These are phyloP conservation scores for Spathaspora boniae DNA, from an alignment of 805 yeast species.

Conservation along the genomic window DNA sequence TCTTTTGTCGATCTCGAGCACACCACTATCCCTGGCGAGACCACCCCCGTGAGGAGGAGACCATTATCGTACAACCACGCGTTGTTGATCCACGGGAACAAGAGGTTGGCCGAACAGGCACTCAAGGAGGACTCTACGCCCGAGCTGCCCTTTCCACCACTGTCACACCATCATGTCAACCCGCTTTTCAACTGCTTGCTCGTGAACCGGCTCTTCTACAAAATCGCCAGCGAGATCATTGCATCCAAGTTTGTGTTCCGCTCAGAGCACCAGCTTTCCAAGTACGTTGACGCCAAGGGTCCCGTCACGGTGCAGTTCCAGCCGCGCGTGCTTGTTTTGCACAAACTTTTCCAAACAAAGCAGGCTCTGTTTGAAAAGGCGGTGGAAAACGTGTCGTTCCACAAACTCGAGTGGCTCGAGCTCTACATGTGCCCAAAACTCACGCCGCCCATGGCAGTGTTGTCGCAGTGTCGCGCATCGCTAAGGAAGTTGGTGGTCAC, in stretches of 20 bases:
- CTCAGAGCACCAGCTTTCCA: slow-evolving; percentile 8
- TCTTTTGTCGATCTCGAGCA: slow-evolving; percentile 54
- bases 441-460: slow-evolving; percentile 44
- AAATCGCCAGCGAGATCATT: slow-evolving; percentile 51
- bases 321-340: slow-evolving; percentile 55
- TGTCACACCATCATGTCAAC: slow-evolving; percentile 7
- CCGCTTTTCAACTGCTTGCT: slow-evolving; percentile 57
- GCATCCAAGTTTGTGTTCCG: slow-evolving; percentile 55
- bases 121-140: slow-evolving; percentile 26
- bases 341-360: slow-evolving; percentile 55
- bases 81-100: slow-evolving; percentile 57
- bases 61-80: slow-evolving; percentile 73
- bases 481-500: slow-evolving; percentile 57
- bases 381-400: slow-evolving; percentile 38
- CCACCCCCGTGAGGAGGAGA: slow-evolving; percentile 56
- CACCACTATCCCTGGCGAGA: slow-evolving; percentile 58
- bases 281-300: slow-evolving; percentile 13
- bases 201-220: slow-evolving; percentile 68
- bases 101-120: slow-evolving; percentile 41
- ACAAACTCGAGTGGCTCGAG: slow-evolving; percentile 64
- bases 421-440: slow-evolving; percentile 78
- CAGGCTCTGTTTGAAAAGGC: slow-evolving; percentile 54
- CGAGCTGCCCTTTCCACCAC: slow-evolving; percentile 5
- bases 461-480: slow-evolving; percentile 18
- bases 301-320: slow-evolving; percentile 18